Percentiles rank a stretch among this genome's conserved stretches.
Evolutionary conservation across 257 asterid species (phyloP).

Genomic region (Solanum gracilifrons): DNA sequence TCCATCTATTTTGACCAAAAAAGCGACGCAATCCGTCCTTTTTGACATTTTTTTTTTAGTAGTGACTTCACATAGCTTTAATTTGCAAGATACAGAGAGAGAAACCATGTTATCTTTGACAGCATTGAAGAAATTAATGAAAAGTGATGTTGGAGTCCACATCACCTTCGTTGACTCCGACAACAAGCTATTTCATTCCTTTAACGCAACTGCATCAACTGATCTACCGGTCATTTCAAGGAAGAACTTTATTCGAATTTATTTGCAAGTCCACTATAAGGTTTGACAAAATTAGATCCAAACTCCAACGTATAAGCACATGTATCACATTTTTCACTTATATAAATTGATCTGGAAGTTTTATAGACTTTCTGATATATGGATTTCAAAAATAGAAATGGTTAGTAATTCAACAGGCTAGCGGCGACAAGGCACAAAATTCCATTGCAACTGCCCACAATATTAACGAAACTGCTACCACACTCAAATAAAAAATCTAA

Average conservation of each 20-base stretch:
- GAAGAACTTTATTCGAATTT: no score
- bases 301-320: background rate
- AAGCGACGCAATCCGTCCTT: no score
- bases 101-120: background rate
- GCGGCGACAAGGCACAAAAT: background rate
- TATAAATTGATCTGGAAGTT: background rate
- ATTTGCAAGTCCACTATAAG: background rate
- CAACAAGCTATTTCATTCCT: background rate
- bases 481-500: no score
- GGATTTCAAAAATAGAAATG: background rate
- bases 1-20: no score
- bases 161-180: background rate
- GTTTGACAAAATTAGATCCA: background rate
- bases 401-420: background rate
- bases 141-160: background rate
- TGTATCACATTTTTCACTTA: background rate
- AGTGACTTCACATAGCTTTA: no score
- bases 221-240: constrained; percentile 4
- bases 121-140: background rate
- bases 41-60: no score
- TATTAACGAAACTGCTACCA: background rate
- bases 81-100: background rate
- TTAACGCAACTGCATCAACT: constrained; percentile 1
- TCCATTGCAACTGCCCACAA: background rate
- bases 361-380: background rate